Evolutionary conservation across 352 stramenopile genomes (phyloP).

Genomic region (Phytophthora idaei): DNA sequence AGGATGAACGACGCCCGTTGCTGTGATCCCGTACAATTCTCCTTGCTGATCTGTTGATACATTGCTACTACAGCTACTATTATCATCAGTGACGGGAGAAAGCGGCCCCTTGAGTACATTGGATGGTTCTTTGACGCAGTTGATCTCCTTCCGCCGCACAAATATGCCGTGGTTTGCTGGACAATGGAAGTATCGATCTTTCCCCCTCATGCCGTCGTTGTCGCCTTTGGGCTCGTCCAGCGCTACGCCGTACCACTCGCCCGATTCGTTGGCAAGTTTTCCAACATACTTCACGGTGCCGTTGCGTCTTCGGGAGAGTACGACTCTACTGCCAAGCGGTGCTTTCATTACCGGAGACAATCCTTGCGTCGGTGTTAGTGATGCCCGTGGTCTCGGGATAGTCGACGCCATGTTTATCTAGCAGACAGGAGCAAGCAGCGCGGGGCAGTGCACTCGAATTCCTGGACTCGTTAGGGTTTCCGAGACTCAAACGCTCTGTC

Average conservation of each 20-base stretch:
- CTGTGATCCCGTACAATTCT: constrained; percentile 2
- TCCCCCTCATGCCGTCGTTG: constrained; percentile 51
- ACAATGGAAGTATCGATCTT: constrained; percentile 64
- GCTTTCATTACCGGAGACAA: constrained; percentile 46
- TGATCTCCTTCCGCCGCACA: constrained; percentile 70
- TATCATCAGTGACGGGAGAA: constrained; percentile 57
- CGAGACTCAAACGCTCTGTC: constrained; percentile 19
- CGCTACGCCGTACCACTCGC: constrained; percentile 74
- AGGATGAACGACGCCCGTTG: constrained; percentile 3
- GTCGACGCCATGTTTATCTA: constrained; percentile 32
- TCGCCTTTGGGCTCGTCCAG: constrained; percentile 71
- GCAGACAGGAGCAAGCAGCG: background rate
- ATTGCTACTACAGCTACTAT: constrained; percentile 42
- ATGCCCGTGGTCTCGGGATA: constrained; percentile 37
- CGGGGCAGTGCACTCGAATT: background rate
- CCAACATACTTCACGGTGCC: constrained; percentile 69
- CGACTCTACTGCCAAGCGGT: constrained; percentile 58
- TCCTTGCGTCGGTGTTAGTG: constrained; percentile 22
- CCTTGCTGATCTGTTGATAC: constrained; percentile 19
- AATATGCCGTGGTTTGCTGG: constrained; percentile 58
- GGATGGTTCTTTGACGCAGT: constrained; percentile 52
- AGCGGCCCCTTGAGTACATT: constrained; percentile 45
- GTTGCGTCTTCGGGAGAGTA: constrained; percentile 58
- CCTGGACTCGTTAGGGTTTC: background rate
- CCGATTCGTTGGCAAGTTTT: constrained; percentile 56